Conservation (phyloP, 1,284 basidiomycete species). For the Rhodotorula sp. region DNA sequence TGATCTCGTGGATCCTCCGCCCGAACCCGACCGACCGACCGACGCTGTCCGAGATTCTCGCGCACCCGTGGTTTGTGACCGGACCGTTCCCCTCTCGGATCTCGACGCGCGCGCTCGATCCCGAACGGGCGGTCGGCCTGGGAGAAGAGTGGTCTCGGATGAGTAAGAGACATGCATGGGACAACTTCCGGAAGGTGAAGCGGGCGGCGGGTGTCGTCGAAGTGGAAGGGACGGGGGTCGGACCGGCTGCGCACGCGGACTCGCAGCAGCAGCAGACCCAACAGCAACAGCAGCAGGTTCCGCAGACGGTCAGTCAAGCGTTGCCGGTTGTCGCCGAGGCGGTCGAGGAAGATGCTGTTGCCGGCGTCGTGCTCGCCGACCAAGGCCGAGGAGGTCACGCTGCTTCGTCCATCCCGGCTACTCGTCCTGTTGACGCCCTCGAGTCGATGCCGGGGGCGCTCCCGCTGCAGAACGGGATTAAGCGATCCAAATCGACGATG, state of each 20-base stretch:
- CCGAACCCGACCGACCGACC: conserved; percentile 77
- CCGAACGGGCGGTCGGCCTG: conserved; percentile 4
- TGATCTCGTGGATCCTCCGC: conserved; percentile 81
- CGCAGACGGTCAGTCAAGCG: conserved; percentile 9
- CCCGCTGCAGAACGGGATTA: not conserved
- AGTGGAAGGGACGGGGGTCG: not conserved
- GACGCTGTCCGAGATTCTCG: conserved; percentile 77
- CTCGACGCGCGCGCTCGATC: conserved; percentile 67
- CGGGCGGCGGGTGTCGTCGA: conserved; percentile 25
- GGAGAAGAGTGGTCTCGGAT: conserved; percentile 29
- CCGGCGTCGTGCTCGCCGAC: not conserved
- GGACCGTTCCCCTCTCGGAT: conserved; percentile 79
- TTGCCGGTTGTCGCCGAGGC: conserved; percentile 37
- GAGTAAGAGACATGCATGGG: conserved; percentile 20
- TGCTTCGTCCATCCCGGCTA: no score
- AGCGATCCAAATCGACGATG: conserved; percentile 10
- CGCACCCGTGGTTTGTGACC: conserved; percentile 77
- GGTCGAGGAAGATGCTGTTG: conserved; percentile 10
- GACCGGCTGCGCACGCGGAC: no score
- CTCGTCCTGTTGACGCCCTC: no score
- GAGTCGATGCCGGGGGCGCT: no score
- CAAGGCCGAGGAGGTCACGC: conserved; percentile 3
- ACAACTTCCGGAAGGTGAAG: conserved; percentile 48
- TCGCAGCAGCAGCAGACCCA: conserved; percentile 10
- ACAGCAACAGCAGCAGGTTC: not conserved